Percentiles rank a stretch among this genome's conserved stretches.
Conservation (phyloP, 495 filamentous ascomycete genomes). For the Penicilliopsis zonata region DNA sequence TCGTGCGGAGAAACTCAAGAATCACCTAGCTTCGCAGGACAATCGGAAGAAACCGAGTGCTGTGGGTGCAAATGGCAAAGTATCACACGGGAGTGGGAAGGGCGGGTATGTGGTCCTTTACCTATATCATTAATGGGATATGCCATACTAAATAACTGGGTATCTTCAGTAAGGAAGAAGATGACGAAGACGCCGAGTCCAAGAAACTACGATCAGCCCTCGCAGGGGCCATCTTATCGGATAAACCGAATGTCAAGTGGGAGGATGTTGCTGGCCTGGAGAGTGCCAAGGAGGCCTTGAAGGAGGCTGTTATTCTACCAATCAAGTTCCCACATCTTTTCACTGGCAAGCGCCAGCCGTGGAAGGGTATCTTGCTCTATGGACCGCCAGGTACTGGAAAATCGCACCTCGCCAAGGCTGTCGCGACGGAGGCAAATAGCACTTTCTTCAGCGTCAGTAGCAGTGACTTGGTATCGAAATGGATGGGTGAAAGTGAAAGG, state of each 20-base stretch:
- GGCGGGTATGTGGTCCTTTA: conserved; percentile 37
- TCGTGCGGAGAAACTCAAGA: conserved; percentile 92
- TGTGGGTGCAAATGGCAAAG: conserved; percentile 73
- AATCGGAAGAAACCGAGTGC: conserved; percentile 66
- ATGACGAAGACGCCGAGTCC: conserved; percentile 72
- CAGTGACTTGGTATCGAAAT: conserved; percentile 93
- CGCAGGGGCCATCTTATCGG: conserved; percentile 82
- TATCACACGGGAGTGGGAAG: conserved; percentile 56
- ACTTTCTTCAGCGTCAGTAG: conserved; percentile 99
- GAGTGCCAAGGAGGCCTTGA: conserved; percentile 88
- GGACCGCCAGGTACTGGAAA: conserved; percentile 96
- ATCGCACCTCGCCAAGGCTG: conserved; percentile 91
- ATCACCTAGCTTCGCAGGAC: conserved; percentile 67
- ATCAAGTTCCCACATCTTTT: conserved; percentile 98
- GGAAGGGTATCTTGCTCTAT: conserved; percentile 96
- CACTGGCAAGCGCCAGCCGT: conserved; percentile 91
- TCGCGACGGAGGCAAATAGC: conserved; percentile 96
- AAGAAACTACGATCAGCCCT: conserved; percentile 91
- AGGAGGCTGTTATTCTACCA: conserved; percentile 92
- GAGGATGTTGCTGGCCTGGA: conserved; percentile 98
- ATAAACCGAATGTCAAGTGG: conserved; percentile 93
- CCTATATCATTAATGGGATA: not conserved
- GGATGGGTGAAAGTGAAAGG: conserved; percentile 99
- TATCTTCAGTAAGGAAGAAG: conserved; percentile 37
- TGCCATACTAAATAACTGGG: conserved; percentile 2